Conservation (phyloP, 2,329 filamentous ascomycete genomes). For the Cladophialophora exuberans region DNA sequence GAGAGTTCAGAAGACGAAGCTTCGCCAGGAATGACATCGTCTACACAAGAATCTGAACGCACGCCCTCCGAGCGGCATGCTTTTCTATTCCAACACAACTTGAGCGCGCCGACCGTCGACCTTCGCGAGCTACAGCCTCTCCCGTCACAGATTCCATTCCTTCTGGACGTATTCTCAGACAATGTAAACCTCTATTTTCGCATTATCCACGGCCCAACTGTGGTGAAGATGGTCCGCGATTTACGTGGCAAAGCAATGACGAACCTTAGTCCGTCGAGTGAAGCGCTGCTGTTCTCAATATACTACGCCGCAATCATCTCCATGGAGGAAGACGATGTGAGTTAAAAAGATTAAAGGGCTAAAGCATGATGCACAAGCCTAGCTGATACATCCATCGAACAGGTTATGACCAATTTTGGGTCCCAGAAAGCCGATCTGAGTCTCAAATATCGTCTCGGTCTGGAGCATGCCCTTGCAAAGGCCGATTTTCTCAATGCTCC, state of each 20-base stretch:
- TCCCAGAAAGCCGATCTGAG: conserved; percentile 51
- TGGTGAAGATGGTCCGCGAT: conserved; percentile 38
- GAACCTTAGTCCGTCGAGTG: conserved; percentile 47
- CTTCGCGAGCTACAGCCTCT: conserved; percentile 53
- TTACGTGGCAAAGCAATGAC: conserved; percentile 41
- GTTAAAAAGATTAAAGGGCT: conserved; percentile 25
- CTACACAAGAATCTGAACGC: conserved; percentile 46
- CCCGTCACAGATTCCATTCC: conserved; percentile 59
- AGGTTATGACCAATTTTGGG: conserved; percentile 39
- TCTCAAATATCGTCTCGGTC: conserved; percentile 56
- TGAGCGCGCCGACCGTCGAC: conserved; percentile 35
- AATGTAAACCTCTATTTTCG: conserved; percentile 53
- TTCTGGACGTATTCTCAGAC: conserved; percentile 55
- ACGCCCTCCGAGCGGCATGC: conserved; percentile 52
- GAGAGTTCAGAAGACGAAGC: conserved; percentile 42
- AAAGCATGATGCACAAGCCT: background rate
- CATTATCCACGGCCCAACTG: conserved; percentile 38
- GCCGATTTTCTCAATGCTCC: conserved; percentile 59
- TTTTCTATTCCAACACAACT: conserved; percentile 56
- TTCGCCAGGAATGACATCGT: conserved; percentile 27
- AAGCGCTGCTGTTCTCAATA: conserved; percentile 60
- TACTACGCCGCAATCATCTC: conserved; percentile 61
- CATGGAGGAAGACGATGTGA: conserved; percentile 61
- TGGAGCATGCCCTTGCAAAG: conserved; percentile 58
- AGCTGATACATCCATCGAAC: background rate